A percentile compares a stretch with the other conserved stretches of the same genome.
Evolutionary conservation across 208 protist genomes (phyloP).

Genomic region (Strigomonas galati): DNA sequence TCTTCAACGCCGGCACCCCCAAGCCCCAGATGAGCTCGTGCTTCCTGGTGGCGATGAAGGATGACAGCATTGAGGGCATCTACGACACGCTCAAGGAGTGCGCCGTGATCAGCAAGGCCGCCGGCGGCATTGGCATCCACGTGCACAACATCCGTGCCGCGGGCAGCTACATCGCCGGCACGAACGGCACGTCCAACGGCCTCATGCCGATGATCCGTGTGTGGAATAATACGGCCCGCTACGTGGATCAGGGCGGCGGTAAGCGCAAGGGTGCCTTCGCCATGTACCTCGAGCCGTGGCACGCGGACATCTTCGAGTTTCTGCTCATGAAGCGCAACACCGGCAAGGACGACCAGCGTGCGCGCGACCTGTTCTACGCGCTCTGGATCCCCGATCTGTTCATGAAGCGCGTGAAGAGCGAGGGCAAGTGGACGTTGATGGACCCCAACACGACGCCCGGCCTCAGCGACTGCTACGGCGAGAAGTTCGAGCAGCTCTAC

Average conservation of each 20-base stretch:
- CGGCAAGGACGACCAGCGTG: conserved; percentile 97
- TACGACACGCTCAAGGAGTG: conserved; percentile 99
- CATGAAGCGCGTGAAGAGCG: conserved; percentile 97
- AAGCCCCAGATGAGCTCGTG: conserved; percentile 97
- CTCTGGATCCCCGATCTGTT: conserved; percentile 99
- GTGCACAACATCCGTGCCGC: conserved; percentile 96
- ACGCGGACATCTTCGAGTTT: conserved; percentile 98
- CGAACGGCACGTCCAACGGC: conserved; percentile 97
- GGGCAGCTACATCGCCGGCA: conserved; percentile 98
- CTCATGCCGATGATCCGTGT: conserved; percentile 99
- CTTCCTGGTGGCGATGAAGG: conserved; percentile 98
- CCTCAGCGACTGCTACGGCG: conserved; percentile 94
- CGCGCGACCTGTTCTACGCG: conserved; percentile 99
- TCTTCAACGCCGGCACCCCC: conserved; percentile 98
- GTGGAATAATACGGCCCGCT: conserved; percentile 99
- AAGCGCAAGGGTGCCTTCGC: conserved; percentile 99
- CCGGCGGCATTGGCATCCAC: conserved; percentile 98
- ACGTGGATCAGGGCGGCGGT: conserved; percentile 98
- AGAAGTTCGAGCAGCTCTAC: conserved; percentile 96
- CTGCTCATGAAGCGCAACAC: conserved; percentile 97
- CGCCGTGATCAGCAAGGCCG: conserved; percentile 97
- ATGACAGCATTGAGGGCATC: conserved; percentile 99
- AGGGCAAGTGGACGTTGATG: conserved; percentile 97
- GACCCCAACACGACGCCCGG: conserved; percentile 96
- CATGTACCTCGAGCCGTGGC: conserved; percentile 99